Evolutionary conservation across 441 rosid species (phyloP).

Genomic region (Omphalea diandra): DNA sequence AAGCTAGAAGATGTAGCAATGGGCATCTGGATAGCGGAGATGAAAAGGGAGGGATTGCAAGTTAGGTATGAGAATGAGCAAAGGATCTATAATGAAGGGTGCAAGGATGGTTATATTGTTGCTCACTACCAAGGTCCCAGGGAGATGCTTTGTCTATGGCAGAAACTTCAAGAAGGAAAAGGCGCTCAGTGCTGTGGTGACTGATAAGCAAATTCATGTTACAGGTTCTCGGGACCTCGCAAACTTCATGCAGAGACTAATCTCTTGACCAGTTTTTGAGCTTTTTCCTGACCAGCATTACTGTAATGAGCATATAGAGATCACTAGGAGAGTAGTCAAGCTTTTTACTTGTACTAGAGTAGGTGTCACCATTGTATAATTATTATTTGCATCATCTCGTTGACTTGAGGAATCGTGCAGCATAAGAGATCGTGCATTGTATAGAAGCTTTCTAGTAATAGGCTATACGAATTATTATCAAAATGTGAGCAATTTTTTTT

Average conservation of each 20-base stretch:
- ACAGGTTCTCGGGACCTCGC: neutral
- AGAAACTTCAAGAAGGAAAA: constrained; percentile 72
- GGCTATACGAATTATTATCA: neutral
- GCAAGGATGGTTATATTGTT: constrained; percentile 80
- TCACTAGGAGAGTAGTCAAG: neutral
- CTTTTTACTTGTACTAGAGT: neutral
- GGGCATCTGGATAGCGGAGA: constrained; percentile 89
- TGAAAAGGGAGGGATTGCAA: constrained; percentile 63
- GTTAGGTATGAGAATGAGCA: constrained; percentile 69
- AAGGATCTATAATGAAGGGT: constrained; percentile 67
- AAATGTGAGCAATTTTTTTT: neutral
- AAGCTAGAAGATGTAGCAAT: constrained; percentile 97
- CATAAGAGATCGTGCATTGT: constrained; percentile 14
- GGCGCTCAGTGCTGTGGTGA: constrained; percentile 74
- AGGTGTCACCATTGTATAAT: constrained; percentile 11
- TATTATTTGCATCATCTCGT: neutral
- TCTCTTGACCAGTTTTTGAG: constrained; percentile 8
- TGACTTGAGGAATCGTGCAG: neutral
- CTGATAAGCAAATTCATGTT: constrained; percentile 18
- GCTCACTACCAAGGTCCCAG: constrained; percentile 96
- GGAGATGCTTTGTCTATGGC: constrained; percentile 93
- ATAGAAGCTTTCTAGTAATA: constrained; percentile 11
- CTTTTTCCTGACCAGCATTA: constrained; percentile 18
- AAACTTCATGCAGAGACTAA: neutral
- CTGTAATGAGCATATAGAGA: constrained; percentile 1